Conservation (phyloP, 768 basidiomycete genomes). For the Collybia sordida region DNA sequence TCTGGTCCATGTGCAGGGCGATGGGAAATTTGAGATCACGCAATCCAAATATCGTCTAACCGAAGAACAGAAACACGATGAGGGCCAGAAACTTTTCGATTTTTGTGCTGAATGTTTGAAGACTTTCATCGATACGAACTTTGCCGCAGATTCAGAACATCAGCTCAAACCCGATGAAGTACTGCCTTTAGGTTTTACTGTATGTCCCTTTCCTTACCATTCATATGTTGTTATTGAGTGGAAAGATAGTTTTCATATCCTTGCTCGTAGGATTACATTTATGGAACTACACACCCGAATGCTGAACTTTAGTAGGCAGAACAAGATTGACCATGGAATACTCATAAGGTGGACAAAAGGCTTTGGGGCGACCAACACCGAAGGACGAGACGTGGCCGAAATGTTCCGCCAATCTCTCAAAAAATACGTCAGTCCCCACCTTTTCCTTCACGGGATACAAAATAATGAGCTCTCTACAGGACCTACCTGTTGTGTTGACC, state of each 20-base stretch:
- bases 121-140: conserved; percentile 80
- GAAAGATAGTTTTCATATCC: conserved; percentile 85
- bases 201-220: conserved; percentile 36
- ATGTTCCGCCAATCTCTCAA: conserved; percentile 87
- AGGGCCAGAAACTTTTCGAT: conserved; percentile 95
- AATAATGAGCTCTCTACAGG: conserved; percentile 37
- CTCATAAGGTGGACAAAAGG: conserved; percentile 99
- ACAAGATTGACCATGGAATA: conserved; percentile 88
- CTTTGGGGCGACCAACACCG: conserved; percentile 88
- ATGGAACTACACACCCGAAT: not conserved
- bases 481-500: conserved; percentile 79
- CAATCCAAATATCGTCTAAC: conserved; percentile 96
- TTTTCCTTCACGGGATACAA: not conserved
- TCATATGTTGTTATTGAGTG: conserved; percentile 1
- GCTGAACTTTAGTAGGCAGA: conserved; percentile 56
- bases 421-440: conserved; percentile 59
- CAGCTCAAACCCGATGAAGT: conserved; percentile 49
- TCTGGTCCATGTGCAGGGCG: conserved; percentile 87
- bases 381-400: conserved; percentile 88
- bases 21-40: conserved; percentile 96
- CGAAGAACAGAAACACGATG: conserved; percentile 97
- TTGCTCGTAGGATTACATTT: conserved; percentile 61
- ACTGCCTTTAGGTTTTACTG: conserved; percentile 91
- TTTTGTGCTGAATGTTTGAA: conserved; percentile 95
- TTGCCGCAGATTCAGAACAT: conserved; percentile 48